Evolutionary conservation across 306 rosid genomes (phyloP).

Genomic region (Canavalia gladiata): DNA sequence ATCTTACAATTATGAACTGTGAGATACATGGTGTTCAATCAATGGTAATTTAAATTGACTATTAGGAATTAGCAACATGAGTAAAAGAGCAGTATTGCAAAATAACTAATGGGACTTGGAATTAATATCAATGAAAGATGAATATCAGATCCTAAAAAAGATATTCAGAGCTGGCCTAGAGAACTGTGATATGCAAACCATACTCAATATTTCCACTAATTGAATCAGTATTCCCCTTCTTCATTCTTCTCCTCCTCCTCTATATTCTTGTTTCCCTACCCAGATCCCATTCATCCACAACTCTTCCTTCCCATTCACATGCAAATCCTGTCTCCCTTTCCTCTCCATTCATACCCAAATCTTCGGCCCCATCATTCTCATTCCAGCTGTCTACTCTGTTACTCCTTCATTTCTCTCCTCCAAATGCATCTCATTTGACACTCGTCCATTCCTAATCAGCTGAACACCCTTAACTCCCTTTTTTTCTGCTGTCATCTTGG

Average conservation of each 20-base stretch:
- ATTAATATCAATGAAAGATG: not conserved
- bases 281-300: not conserved
- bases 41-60: constrained; percentile 11
- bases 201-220: not conserved
- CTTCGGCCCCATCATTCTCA: not conserved
- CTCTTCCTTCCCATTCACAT: not conserved
- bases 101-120: not conserved
- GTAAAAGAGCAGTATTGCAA: constrained; percentile 13
- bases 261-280: not conserved
- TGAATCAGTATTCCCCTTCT: not conserved
- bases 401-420: not conserved
- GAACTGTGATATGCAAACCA: not conserved
- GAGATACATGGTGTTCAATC: not conserved
- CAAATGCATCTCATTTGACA: not conserved
- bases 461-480: not conserved
- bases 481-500: not conserved
- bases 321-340: no score
- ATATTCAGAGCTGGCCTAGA: not conserved
- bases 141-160: not conserved
- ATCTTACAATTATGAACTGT: not conserved
- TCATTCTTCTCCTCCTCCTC: not conserved
- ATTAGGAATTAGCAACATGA: not conserved
- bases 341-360: not conserved
- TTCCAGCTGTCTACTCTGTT: not conserved
- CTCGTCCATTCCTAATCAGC: not conserved